phyloP scores from a whole-genome alignment of 768 basidiomycete species.

The Heimioporus sp. region DNA sequence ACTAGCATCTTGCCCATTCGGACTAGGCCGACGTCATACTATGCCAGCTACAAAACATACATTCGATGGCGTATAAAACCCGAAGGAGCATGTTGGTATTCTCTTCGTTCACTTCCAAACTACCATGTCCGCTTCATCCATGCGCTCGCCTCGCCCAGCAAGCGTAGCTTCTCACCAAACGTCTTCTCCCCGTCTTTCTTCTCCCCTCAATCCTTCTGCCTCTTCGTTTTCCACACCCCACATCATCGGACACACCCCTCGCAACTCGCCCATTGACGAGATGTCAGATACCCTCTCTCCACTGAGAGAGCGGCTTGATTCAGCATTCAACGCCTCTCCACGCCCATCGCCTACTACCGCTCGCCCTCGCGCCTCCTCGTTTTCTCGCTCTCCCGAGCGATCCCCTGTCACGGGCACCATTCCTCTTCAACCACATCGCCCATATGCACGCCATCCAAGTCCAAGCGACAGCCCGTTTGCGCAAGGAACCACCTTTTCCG shows the following conservation, averaged over 20 bases:
- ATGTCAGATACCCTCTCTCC: conserved; percentile 16
- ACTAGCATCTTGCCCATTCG: conserved; percentile 3
- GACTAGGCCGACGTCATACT: conserved; percentile 13
- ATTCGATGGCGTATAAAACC: conserved; percentile 15
- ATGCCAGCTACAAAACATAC: not conserved
- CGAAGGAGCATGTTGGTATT: conserved; percentile 3
- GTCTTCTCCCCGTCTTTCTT: conserved; percentile 18
- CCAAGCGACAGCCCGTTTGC: conserved; percentile 5
- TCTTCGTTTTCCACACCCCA: conserved; percentile 4
- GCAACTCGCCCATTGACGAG: conserved; percentile 10
- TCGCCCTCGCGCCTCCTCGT: conserved; percentile 8
- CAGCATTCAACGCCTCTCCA: conserved; percentile 1
- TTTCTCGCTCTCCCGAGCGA: conserved; percentile 15
- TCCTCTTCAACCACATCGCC: conserved; percentile 1
- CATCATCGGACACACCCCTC: not conserved
- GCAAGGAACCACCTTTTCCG: conserved; percentile 12
- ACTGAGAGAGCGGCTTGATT: conserved; percentile 14
- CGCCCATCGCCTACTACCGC: not conserved
- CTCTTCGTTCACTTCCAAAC: not conserved
- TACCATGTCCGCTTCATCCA: conserved; percentile 6
- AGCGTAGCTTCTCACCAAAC: conserved; percentile 7
- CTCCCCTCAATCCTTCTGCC: conserved; percentile 23
- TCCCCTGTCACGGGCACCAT: conserved; percentile 2
- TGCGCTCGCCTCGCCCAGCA: conserved; percentile 12
- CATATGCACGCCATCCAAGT: conserved; percentile 10